Conservation (phyloP, 345 rosid genomes). For the Rhodamnia rubescens region DNA sequence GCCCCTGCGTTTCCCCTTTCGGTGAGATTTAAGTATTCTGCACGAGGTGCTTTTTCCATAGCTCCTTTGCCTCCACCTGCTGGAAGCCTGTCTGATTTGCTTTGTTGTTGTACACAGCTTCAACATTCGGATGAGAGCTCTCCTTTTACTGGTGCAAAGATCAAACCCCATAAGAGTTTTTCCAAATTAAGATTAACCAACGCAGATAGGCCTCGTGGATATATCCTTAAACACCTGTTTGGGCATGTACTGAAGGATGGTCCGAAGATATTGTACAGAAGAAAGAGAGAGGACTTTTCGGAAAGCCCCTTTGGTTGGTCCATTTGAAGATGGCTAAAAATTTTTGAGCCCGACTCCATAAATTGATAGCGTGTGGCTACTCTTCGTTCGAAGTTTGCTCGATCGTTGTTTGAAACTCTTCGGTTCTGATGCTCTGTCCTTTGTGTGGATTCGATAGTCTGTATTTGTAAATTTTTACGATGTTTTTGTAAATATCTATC, state of each 20-base stretch:
- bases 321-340: background rate
- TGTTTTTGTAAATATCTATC: too few species aligned
- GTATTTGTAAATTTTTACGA: too few species aligned
- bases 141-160: background rate
- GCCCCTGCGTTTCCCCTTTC: background rate
- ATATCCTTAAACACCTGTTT: constrained; percentile 31
- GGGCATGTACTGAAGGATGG: constrained; percentile 12
- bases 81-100: background rate
- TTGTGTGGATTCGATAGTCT: too few species aligned
- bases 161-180: background rate
- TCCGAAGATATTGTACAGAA: background rate
- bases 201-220: constrained; percentile 26
- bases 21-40: background rate
- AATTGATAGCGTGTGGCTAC: background rate
- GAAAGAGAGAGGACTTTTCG: background rate
- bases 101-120: background rate
- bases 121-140: background rate
- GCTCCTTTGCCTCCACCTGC: background rate
- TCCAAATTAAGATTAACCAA: background rate
- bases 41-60: background rate
- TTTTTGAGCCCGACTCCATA: background rate
- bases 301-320: background rate
- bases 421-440: too few species aligned
- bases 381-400: too few species aligned
- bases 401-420: too few species aligned